Evolutionary conservation across 495 filamentous ascomycete genomes (phyloP).

Genomic region (Evernia prunastri): DNA sequence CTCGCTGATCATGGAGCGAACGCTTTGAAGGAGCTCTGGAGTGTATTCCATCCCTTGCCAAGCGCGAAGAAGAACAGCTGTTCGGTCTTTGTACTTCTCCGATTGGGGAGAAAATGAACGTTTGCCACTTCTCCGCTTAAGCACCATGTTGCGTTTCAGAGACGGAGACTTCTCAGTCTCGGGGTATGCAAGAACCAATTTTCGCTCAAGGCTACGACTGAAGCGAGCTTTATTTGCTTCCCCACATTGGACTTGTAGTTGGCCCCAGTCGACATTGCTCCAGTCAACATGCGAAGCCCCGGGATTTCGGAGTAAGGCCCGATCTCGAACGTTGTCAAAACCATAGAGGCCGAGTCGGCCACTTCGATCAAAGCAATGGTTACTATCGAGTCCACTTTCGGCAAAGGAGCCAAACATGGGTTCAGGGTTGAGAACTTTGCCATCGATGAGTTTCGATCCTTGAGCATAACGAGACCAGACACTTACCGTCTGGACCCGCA

Average conservation of each 20-base stretch:
- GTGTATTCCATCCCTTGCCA: conserved; percentile 45
- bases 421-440: conserved; percentile 30
- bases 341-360: conserved; percentile 27
- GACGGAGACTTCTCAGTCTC: background rate
- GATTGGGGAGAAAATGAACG: background rate
- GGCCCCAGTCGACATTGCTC: background rate
- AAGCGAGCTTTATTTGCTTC: background rate
- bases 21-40: conserved; percentile 58
- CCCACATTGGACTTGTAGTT: background rate
- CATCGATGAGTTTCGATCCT: background rate
- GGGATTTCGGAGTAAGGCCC: background rate
- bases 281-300: background rate
- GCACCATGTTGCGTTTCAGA: background rate
- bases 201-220: background rate
- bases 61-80: conserved; percentile 15
- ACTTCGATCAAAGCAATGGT: conserved; percentile 47
- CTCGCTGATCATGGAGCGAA: conserved; percentile 68
- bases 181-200: background rate
- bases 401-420: conserved; percentile 42
- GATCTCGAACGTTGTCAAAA: background rate
- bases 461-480: background rate
- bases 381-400: conserved; percentile 38
- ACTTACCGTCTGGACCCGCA: background rate
- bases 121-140: background rate
- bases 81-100: background rate